Base-by-base conservation (phyloP, 495 filamentous ascomycete species). In the Trichoderma erinaceum region DNA sequence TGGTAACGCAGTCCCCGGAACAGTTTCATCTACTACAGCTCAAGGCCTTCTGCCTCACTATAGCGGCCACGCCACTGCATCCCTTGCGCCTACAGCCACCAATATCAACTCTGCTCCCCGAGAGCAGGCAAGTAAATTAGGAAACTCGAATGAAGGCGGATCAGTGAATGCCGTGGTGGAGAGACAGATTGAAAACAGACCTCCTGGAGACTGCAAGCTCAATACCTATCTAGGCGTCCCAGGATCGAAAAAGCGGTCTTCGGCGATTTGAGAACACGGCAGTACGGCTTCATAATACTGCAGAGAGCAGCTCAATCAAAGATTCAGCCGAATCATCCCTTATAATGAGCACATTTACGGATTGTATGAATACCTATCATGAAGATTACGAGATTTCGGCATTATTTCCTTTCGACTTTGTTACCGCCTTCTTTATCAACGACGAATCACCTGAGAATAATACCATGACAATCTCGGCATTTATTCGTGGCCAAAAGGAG, bases 1-100 rank as follows among this genome's bases (percentile, higher is more conserved):
- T 48, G 70, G 69, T 21, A 67, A 70, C 15, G 75, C 67, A 15
- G 73, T 78, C 48, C 76, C 76, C 66, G 76, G 81, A 52, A 73
- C 78, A 6, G 66, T 84, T 21, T 78, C 81, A 0, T 78, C 80
- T 46, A 80, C 81, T 8, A 84, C 79, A 8, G 81, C 78, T 25
- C 79, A 79, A 18, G 81, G 80, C 46, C 74, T 77, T 44, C 64
- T 84, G 52, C 81, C 80, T n/a, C 78, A 78, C n/a, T 82, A 78
- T 63, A 67, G 75, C 18, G 80, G 78, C 3, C 70, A 79, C 68
- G 79, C 77, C 0, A 75, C 79, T 10, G 78, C 80, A 11, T 82
- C 81, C 23, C 71, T 83, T 25, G 76, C 72, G 5, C 81, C 81
- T 2, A 72, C 78, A 6, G 72, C 80, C 41, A 76, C 75, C 50